Percentiles rank a stretch among this genome's conserved stretches.
Conservation (phyloP, 768 basidiomycete genomes). For the Pisolithus marmoratus region DNA sequence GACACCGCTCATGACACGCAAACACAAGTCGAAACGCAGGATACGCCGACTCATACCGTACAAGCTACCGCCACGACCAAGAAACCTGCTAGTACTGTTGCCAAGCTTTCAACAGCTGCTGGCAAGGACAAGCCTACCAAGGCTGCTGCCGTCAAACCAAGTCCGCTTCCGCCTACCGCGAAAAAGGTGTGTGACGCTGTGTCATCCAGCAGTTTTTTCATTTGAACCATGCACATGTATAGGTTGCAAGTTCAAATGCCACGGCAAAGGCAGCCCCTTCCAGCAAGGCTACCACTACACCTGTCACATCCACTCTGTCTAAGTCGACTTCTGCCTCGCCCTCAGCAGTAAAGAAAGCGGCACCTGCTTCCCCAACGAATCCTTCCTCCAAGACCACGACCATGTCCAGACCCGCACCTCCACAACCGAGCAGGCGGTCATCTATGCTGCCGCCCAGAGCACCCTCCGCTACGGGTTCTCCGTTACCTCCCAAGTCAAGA, state of each 20-base stretch:
- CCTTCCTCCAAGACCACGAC: conserved; percentile 26
- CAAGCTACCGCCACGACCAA: conserved; percentile 14
- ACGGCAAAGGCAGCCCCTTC: conserved; percentile 39
- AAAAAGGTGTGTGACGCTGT: conserved; percentile 54
- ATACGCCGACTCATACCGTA: conserved; percentile 13
- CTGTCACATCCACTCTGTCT: conserved; percentile 27
- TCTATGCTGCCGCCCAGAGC: conserved; percentile 31
- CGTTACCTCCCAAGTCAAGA: conserved; percentile 35
- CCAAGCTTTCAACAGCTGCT: conserved; percentile 20
- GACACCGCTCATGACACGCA: conserved; percentile 10
- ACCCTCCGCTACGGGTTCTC: conserved; percentile 34
- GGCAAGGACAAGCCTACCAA: conserved; percentile 36
- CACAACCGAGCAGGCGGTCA: conserved; percentile 28
- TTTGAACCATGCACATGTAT: conserved; percentile 22
- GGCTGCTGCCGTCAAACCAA: conserved; percentile 39
- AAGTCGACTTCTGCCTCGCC: conserved; percentile 23
- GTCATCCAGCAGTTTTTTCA: conserved; percentile 14
- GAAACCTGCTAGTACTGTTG: conserved; percentile 16
- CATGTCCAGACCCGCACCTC: conserved; percentile 30
- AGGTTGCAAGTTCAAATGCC: conserved; percentile 64
- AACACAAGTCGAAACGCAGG: conserved; percentile 20
- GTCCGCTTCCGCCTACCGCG: conserved; percentile 49
- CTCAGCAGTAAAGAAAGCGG: conserved; percentile 24
- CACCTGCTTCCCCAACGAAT: conserved; percentile 23
- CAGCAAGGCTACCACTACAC: conserved; percentile 35